Conservation (phyloP, 108 stramenopile genomes). For the Parietichytrium sp. region DNA sequence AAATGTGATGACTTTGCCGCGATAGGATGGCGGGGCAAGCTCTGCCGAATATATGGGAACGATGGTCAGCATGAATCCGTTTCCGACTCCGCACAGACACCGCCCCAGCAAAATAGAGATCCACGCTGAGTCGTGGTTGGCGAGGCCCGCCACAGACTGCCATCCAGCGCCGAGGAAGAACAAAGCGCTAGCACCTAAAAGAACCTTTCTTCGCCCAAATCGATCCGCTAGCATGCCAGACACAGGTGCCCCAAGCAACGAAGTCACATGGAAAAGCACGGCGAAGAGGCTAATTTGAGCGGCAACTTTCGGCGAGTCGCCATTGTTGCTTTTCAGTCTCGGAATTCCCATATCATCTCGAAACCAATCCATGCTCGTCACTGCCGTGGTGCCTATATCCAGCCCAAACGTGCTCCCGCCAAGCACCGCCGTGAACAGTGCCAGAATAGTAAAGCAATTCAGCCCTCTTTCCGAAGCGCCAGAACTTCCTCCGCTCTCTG, state of each 20-base stretch:
- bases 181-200: neutral
- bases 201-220: neutral
- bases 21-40: neutral
- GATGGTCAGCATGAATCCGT: neutral
- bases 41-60: neutral
- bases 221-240: neutral
- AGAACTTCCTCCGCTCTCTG: too few species aligned
- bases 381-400: neutral
- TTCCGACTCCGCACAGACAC: neutral
- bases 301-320: neutral
- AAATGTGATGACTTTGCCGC: neutral
- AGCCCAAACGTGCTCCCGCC: neutral
- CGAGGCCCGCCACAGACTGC: neutral
- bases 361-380: neutral
- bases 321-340: neutral
- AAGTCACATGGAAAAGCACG: neutral
- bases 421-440: neutral
- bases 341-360: neutral
- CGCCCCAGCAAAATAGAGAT: neutral
- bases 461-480: too few species aligned
- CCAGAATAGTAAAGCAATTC: neutral
- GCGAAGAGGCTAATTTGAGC: neutral
- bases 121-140: neutral
- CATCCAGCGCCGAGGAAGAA: neutral
- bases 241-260: neutral